Evolutionary conservation across 169 alveolate genomes (phyloP).

Genomic region (Plasmodium inui): DNA sequence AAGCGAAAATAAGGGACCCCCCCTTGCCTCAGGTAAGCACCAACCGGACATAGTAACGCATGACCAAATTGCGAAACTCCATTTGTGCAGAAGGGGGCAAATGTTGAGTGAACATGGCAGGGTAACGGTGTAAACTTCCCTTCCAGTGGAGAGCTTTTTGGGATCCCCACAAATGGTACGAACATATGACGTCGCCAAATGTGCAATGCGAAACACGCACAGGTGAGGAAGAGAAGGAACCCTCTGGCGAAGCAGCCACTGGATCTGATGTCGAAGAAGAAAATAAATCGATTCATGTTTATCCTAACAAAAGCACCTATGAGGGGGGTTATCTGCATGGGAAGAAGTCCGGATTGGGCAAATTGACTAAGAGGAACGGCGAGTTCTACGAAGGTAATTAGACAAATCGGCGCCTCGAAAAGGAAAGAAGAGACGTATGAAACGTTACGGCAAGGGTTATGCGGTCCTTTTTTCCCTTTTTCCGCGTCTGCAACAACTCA

Average conservation of each 20-base stretch:
- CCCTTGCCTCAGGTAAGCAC: neutral
- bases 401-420: neutral
- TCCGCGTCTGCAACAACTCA: neutral
- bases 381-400: slow-evolving; percentile 40
- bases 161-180: neutral
- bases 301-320: slow-evolving; percentile 34
- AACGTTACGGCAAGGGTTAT: neutral
- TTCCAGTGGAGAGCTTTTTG: neutral
- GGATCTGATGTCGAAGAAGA: slow-evolving; percentile 1
- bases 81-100: neutral
- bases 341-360: slow-evolving; percentile 22
- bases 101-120: neutral
- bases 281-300: slow-evolving; percentile 12
- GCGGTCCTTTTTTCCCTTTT: neutral
- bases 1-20: neutral
- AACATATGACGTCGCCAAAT: neutral
- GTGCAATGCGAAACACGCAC: neutral
- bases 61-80: neutral
- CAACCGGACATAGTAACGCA: neutral
- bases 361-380: neutral
- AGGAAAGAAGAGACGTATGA: neutral
- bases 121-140: neutral
- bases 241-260: neutral
- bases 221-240: slow-evolving; percentile 33
- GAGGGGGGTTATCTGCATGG: slow-evolving; percentile 18